Evolutionary conservation across 352 stramenopile species (phyloP), one percentile per base, ranked within the genome.

Genomic region (Globisporangium okanoganense): DNA sequence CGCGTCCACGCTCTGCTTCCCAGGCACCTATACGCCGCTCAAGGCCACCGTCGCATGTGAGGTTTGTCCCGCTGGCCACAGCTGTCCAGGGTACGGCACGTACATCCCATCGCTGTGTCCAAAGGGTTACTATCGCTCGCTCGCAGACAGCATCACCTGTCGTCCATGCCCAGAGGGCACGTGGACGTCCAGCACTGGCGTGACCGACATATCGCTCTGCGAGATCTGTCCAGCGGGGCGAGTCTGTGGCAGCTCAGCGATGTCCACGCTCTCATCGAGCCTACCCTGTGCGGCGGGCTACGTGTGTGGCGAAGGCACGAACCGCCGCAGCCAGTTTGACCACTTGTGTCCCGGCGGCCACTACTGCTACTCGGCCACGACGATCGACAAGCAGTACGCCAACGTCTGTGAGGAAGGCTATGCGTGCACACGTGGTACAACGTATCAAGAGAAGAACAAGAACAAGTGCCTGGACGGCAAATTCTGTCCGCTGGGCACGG

Each of bases 101-200:
- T 99, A 98, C 65, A 88, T 98, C 38, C 97, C 97, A 22, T 94
- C 89, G 22, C 92, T 99, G 29, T 99, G 97, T 73, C 75, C 78
- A 3, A 76, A 75, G 38, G 97, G 97, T 4, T 96, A 77, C 27
- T 99, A 99, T 67, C 87, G 97, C 10, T 98, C 93, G 0, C 77
- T 98, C 12, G 91, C 93, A 3, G 96, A 99, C 66, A 97, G 87
- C 22, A 90, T 98, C 51, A 98, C 94, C 7, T 99, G 97, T 56
- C 90, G 92, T 24, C 69, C 89, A 18, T 99, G 97, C 65, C 97
- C 96, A 0, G 81, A 97, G 71, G 90, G 95, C 45, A 99, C 96
- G 3, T 99, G 92, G 88, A 97, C 88, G 27, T 82, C 86, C n/a
- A 76, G 87, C 25, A 94, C 83, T 3, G 96, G 97, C 2, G 60